These are phyloP conservation scores for Globisporangium splendens DNA, from an alignment of 352 stramenopile genomes.

Conservation along the genomic window DNA sequence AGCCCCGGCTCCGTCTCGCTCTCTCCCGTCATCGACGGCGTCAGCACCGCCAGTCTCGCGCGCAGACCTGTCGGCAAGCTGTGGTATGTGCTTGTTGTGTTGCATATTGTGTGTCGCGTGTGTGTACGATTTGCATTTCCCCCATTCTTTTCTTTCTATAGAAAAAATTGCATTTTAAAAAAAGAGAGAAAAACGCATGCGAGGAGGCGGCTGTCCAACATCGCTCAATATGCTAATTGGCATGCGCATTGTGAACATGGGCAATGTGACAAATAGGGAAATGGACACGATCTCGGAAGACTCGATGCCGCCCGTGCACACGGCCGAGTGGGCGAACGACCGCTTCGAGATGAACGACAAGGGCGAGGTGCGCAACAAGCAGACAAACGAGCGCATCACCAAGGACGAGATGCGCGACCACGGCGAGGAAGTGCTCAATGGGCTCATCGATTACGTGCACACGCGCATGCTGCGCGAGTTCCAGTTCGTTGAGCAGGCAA, in stretches of 20 bases:
- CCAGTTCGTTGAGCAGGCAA: slow-evolving; percentile 77
- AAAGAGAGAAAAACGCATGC: too few species aligned
- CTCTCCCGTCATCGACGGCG: slow-evolving; percentile 43
- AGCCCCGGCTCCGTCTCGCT: slow-evolving; percentile 15
- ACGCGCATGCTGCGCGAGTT: slow-evolving; percentile 76
- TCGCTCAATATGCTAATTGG: too few species aligned
- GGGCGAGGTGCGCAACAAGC: slow-evolving; percentile 50
- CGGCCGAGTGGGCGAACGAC: slow-evolving; percentile 53
- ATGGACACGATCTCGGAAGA: slow-evolving; percentile 82
- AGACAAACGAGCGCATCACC: slow-evolving; percentile 47
- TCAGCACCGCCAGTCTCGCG: slow-evolving; percentile 22
- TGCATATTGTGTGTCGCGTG: neutral
- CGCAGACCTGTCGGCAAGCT: slow-evolving; percentile 9
- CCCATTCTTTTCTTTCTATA: slow-evolving; percentile 14
- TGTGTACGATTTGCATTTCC: neutral
- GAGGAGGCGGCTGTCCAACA: too few species aligned
- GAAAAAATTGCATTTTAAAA: neutral
- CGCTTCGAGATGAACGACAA: slow-evolving; percentile 53
- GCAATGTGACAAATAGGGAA: slow-evolving; percentile 25
- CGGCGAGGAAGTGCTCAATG: slow-evolving; percentile 63
- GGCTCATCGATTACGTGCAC: slow-evolving; percentile 75
- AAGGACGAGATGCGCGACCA: slow-evolving; percentile 68
- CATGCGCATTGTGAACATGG: too few species aligned
- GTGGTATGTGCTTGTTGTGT: slow-evolving; percentile 8
- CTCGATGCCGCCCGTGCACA: slow-evolving; percentile 38